Evolutionary conservation across 768 basidiomycete genomes (phyloP), one percentile per base, ranked within the genome.

Genomic region (Jaapia argillacea): DNA sequence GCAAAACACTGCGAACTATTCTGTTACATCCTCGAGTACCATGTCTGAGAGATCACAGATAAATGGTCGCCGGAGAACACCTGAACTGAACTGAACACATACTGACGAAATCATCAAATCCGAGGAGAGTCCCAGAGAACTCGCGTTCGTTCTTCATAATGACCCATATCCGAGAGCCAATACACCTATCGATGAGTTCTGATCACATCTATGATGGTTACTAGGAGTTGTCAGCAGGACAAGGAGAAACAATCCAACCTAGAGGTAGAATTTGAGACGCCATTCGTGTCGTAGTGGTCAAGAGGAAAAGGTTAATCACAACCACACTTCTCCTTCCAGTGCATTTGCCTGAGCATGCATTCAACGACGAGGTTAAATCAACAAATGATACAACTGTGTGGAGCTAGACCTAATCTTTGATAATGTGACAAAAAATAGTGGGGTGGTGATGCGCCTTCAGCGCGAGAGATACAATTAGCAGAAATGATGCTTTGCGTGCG

Each of bases 31-130:
- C 58, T 98, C 90, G 42, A 99, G 65, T 4, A 93, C 90, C 84
- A 93, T 89, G 58, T 91, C 88, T 91, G 42, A 18, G 22, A 28
- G 28, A 21, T 23, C 21, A 2, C 22, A 13, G n/a, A 28, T n/a
- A 16, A 20, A 16, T 20, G 2, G 23, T 35, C 16, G 21, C 4
- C 33, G 40, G 20, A n/a, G 39, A 2, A 18, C 24, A 13, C 31
- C 36, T 22, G 26, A 25, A 39, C 18, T 12, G 14, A 4, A 36
- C 5, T 12, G n/a, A 22, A 3, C 14, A 93, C 94, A 75, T 61
- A 97, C 94, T 99, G 63, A 99, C 94, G 62, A 94, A 99, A 65
- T 99, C 94, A 60, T 99, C 94, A 54, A 99, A 99, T 2, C 94
- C 94, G 25, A 94, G 72, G 33, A 99, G 70, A 2, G 81, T 96